Percentiles rank a stretch among this genome's conserved stretches.
Conservation (phyloP, 768 basidiomycete genomes). For the Harrya chromipes region DNA sequence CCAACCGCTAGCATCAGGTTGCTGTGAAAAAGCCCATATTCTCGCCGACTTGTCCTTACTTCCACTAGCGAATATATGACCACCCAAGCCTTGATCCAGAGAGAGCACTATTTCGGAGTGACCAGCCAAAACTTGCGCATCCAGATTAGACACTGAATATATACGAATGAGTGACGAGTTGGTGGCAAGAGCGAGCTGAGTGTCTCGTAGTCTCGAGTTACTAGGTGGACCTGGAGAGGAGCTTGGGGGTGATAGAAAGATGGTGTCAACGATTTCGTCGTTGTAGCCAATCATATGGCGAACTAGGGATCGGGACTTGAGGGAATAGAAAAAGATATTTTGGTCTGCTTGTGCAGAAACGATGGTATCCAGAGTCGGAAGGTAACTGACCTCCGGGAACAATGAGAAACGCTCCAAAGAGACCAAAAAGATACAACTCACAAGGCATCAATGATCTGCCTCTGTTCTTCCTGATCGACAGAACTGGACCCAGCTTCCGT, state of each 20-base stretch:
- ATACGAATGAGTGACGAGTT: conserved; percentile 95
- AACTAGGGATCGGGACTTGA: conserved; percentile 56
- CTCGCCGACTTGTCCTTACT: conserved; percentile 90
- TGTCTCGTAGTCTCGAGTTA: conserved; percentile 41
- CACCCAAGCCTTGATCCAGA: conserved; percentile 65
- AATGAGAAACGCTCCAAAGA: conserved; percentile 14
- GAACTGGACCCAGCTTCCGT: conserved; percentile 31
- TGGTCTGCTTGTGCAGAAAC: conserved; percentile 93
- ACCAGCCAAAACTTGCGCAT: conserved; percentile 83
- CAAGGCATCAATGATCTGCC: conserved; percentile 81
- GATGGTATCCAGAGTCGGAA: conserved; percentile 59
- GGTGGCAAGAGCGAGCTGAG: conserved; percentile 90
- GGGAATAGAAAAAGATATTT: conserved; percentile 90
- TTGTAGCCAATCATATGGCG: conserved; percentile 95
- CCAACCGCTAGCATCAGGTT: conserved; percentile 29
- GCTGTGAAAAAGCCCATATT: conserved; percentile 59
- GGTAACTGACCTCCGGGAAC: conserved; percentile 50
- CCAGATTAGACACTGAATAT: conserved; percentile 72
- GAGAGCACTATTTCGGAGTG: conserved; percentile 91
- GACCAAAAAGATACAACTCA: conserved; percentile 42
- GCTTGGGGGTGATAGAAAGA: conserved; percentile 60
- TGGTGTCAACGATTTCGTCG: conserved; percentile 93
- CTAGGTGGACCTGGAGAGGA: conserved; percentile 19
- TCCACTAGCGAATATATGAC: conserved; percentile 79
- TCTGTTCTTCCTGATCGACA: conserved; percentile 70